Percentiles rank a stretch among this genome's conserved stretches.
phyloP scores from a whole-genome alignment of 345 rosid species.

The Trapa bicornis region DNA sequence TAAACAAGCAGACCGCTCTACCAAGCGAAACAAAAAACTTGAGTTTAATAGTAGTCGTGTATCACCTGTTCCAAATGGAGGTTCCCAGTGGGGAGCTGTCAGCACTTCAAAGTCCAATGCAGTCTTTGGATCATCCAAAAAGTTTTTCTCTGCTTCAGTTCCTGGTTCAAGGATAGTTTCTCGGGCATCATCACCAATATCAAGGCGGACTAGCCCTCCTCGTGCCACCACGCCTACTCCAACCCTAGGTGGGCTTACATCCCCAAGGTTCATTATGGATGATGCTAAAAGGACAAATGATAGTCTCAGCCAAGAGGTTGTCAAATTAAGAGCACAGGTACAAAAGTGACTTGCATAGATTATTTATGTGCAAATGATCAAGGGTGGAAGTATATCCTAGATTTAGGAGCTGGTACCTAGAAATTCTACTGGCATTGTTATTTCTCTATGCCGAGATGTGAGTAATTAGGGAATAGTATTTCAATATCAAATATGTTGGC shows the following conservation, averaged over 20 bases:
- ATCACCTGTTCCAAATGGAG: conserved; percentile 83
- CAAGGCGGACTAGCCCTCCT: conserved; percentile 93
- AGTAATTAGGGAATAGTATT: too few species aligned
- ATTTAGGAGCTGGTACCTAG: not conserved
- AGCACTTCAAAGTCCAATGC: conserved; percentile 76
- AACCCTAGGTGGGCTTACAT: conserved; percentile 74
- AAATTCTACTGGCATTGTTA: too few species aligned
- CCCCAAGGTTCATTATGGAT: conserved; percentile 65
- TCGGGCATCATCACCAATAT: conserved; percentile 97
- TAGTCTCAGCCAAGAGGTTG: conserved; percentile 74
- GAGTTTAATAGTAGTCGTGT: conserved; percentile 95
- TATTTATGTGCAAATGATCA: not conserved
- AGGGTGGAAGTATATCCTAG: not conserved
- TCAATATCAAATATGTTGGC: too few species aligned
- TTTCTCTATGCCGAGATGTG: too few species aligned
- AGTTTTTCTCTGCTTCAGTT: conserved; percentile 96
- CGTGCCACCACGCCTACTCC: conserved; percentile 99
- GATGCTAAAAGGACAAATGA: conserved; percentile 68
- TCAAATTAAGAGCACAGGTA: conserved; percentile 88
- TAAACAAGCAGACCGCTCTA: conserved; percentile 57
- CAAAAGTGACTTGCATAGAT: not conserved
- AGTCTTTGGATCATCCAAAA: conserved; percentile 87
- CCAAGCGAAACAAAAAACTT: conserved; percentile 75
- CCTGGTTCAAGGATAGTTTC: conserved; percentile 98
- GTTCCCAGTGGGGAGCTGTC: conserved; percentile 81